Conservation (phyloP, 495 filamentous ascomycete genomes). For the Trichoderma erinaceum region DNA sequence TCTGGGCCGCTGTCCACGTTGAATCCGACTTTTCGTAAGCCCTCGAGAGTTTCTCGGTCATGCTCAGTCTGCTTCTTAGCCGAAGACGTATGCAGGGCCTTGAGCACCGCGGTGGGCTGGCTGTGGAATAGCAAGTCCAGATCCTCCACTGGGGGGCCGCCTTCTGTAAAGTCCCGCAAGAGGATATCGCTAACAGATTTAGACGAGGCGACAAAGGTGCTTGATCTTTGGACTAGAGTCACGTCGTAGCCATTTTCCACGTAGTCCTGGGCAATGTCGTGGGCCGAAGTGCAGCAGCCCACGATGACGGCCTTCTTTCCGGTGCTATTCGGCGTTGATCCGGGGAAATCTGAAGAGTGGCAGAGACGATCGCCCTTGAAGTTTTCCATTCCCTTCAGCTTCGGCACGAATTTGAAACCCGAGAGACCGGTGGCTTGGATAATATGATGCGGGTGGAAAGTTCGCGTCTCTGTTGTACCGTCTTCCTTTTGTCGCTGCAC, state of each 20-base stretch:
- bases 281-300: conserved; percentile 72
- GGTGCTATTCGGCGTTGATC: conserved; percentile 41
- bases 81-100: conserved; percentile 47
- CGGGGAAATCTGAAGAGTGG: conserved; percentile 65
- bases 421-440: conserved; percentile 69
- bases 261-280: conserved; percentile 80
- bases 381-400: conserved; percentile 53
- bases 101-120: conserved; percentile 52
- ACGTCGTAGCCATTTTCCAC: conserved; percentile 76
- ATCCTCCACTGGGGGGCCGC: conserved; percentile 54
- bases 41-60: conserved; percentile 53
- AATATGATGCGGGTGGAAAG: conserved; percentile 59
- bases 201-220: conserved; percentile 62
- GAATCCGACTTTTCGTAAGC: conserved; percentile 62
- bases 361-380: conserved; percentile 58
- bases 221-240: conserved; percentile 75
- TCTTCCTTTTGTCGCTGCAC: conserved; percentile 45
- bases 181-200: conserved; percentile 41
- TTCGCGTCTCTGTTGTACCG: conserved; percentile 47
- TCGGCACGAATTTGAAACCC: conserved; percentile 60
- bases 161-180: conserved; percentile 59
- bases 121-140: conserved; percentile 54
- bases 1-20: conserved; percentile 61
- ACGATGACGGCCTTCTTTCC: conserved; percentile 69
- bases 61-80: conserved; percentile 41